These are phyloP conservation scores for Pseudogymnoascus destructans DNA, from an alignment of 2,329 filamentous ascomycete species.

Conservation along the genomic window DNA sequence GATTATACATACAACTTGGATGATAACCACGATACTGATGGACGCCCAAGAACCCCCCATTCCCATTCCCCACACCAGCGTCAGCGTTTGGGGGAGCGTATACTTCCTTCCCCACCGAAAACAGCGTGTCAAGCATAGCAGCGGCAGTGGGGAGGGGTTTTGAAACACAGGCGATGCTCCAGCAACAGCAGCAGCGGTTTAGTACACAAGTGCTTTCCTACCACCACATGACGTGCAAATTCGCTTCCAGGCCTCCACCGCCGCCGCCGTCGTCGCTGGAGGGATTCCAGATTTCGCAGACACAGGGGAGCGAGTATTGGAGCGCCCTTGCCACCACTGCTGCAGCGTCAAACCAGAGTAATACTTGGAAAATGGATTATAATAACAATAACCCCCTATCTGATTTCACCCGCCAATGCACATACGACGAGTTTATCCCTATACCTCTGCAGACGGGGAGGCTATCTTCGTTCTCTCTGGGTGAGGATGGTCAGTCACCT, in stretches of 20 bases:
- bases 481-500: not conserved
- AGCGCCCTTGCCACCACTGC: not conserved
- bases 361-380: not conserved
- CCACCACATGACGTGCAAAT: not conserved
- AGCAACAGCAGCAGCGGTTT: not conserved
- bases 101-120: not conserved
- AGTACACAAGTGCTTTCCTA: not conserved
- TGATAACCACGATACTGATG: not conserved
- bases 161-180: not conserved
- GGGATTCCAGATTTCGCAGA: not conserved
- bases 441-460: not conserved
- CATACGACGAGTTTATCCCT: not conserved
- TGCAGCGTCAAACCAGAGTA: not conserved
- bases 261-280: not conserved
- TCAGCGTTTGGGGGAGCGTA: not conserved
- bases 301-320: not conserved
- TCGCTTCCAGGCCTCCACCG: not conserved
- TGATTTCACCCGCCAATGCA: not conserved
- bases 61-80: not conserved
- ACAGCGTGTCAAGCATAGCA: not conserved
- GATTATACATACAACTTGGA: not conserved
- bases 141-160: not conserved
- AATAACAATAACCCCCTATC: not conserved
- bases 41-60: not conserved
- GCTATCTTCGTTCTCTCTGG: not conserved